Conservation (phyloP, 176 grass and related monocot species). For the Otatea glauca region DNA sequence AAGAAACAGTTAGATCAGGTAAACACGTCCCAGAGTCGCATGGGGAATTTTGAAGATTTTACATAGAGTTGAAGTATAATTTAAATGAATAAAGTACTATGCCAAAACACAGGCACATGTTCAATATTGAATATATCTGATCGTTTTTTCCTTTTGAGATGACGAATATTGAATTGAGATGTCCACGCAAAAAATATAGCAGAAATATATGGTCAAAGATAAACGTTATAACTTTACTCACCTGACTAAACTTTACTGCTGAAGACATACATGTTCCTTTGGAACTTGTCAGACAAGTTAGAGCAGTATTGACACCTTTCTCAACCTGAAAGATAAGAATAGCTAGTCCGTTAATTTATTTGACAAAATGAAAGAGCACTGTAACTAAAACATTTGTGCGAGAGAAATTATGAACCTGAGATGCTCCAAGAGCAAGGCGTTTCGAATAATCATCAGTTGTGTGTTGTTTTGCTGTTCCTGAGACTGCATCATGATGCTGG, state of each 20-base stretch:
- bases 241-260: slow-evolving; percentile 66
- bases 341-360: slow-evolving; percentile 6
- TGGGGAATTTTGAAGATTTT: background rate
- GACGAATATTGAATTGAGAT: background rate
- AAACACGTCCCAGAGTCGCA: slow-evolving; percentile 1
- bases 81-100: background rate
- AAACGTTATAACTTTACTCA: slow-evolving; percentile 25
- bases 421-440: slow-evolving; percentile 73
- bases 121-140: background rate
- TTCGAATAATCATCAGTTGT: slow-evolving; percentile 90
- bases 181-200: background rate
- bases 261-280: slow-evolving; percentile 50
- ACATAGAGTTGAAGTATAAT: background rate
- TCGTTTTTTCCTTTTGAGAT: background rate
- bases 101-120: background rate
- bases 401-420: slow-evolving; percentile 51
- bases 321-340: slow-evolving; percentile 60
- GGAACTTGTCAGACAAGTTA: slow-evolving; percentile 62
- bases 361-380: slow-evolving; percentile 27
- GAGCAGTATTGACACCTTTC: slow-evolving; percentile 64
- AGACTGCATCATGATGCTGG: slow-evolving; percentile 92
- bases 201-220: background rate
- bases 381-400: background rate
- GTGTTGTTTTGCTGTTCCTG: slow-evolving; percentile 83
- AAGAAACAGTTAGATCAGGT: slow-evolving; percentile 15